Evolutionary conservation across 2,329 filamentous ascomycete genomes (phyloP).

Genomic region (Fusarium citri): DNA sequence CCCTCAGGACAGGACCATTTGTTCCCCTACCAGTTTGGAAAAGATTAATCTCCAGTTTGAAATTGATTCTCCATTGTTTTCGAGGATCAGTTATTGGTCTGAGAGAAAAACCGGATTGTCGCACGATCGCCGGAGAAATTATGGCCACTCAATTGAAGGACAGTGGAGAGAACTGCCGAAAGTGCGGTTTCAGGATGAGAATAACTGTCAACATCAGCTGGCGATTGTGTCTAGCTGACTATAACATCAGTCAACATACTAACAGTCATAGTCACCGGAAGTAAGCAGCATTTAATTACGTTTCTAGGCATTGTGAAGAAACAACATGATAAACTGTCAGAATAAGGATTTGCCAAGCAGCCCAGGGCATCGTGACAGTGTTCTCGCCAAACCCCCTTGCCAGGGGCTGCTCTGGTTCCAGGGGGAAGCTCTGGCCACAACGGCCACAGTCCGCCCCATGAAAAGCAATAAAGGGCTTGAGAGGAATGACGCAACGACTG

Average conservation of each 20-base stretch:
- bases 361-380: not conserved
- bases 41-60: not conserved
- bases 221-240: not conserved
- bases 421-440: slow-evolving; percentile 1
- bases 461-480: not conserved
- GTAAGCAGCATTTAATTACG: not conserved
- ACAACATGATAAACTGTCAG: slow-evolving; percentile 1
- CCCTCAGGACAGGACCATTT: not conserved
- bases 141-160: not conserved
- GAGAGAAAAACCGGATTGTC: slow-evolving; percentile 24
- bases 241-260: not conserved
- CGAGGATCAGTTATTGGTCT: not conserved
- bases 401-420: not conserved
- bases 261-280: not conserved
- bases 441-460: not conserved
- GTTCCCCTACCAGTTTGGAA: not conserved
- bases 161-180: slow-evolving; percentile 1
- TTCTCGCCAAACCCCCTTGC: not conserved
- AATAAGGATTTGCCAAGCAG: not conserved
- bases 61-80: slow-evolving; percentile 18
- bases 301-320: not conserved
- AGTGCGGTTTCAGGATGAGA: slow-evolving; percentile 15
- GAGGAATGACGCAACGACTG: slow-evolving; percentile 28
- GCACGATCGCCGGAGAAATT: slow-evolving; percentile 27
- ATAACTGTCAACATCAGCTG: not conserved